Evolutionary conservation across 345 rosid genomes (phyloP).

Genomic region (Camelina laxa): DNA sequence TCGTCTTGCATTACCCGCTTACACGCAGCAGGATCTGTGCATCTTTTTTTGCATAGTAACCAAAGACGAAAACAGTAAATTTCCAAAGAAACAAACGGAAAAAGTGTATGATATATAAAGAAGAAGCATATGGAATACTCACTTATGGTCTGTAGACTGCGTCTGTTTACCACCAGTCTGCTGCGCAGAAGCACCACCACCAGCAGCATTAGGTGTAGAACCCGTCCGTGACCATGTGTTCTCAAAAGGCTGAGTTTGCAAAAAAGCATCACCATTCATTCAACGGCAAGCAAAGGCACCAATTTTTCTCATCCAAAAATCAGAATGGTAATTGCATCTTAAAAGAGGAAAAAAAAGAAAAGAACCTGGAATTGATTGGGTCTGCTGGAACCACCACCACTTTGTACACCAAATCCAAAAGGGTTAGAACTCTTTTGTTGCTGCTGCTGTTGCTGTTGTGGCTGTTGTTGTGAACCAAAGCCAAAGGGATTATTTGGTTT

Average conservation of each 20-base stretch:
- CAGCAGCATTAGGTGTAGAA: slow-evolving; percentile 44
- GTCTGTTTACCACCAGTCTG: slow-evolving; percentile 59
- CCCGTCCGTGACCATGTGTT: slow-evolving; percentile 74
- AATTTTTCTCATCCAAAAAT: not conserved
- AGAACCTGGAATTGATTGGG: slow-evolving; percentile 71
- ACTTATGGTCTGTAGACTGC: slow-evolving; percentile 69
- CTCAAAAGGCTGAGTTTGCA: slow-evolving; percentile 61
- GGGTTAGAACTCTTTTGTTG: slow-evolving; percentile 57
- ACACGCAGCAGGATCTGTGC: slow-evolving; percentile 87
- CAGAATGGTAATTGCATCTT: not conserved
- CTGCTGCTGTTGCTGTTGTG: slow-evolving; percentile 44
- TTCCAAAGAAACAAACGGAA: slow-evolving; percentile 24
- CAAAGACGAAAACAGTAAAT: not conserved
- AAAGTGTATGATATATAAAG: not conserved
- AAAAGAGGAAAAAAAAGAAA: slow-evolving; percentile 3
- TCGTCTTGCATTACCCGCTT: slow-evolving; percentile 68
- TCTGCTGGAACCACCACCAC: slow-evolving; percentile 43
- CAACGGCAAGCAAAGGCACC: slow-evolving; percentile 5
- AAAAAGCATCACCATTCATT: slow-evolving; percentile 26
- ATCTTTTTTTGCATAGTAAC: slow-evolving; percentile 48
- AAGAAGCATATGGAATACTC: slow-evolving; percentile 37
- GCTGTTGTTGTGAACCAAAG: slow-evolving; percentile 61
- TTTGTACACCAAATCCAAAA: slow-evolving; percentile 79
- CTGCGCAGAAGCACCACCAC: slow-evolving; percentile 48
- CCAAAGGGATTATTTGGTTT: slow-evolving; percentile 57